Evolutionary conservation across 2,329 filamentous ascomycete genomes (phyloP).

Genomic region (Fonsecaea erecta): DNA sequence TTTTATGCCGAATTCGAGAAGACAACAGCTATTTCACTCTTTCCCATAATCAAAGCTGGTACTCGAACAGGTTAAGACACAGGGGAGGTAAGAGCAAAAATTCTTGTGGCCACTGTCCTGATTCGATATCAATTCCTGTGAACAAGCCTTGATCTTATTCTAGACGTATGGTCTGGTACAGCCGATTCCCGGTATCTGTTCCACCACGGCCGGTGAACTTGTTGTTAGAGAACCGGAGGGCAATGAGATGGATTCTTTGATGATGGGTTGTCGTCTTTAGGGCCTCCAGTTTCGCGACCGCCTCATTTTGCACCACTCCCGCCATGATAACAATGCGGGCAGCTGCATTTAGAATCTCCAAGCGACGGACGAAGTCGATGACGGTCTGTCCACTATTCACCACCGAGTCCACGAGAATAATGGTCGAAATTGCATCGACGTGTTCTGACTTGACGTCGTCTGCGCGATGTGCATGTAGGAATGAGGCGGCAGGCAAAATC

Average conservation of each 20-base stretch:
- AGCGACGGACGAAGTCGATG: not conserved
- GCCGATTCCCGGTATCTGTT: constrained; percentile 3
- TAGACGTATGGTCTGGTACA: no score
- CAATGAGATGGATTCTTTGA: not conserved
- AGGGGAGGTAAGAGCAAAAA: no score
- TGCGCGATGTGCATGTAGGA: constrained; percentile 37
- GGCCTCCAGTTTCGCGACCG: not conserved
- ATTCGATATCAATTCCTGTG: no score
- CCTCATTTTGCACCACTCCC: constrained; percentile 1
- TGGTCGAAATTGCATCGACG: not conserved
- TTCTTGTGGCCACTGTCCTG: no score
- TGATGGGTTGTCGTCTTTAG: not conserved
- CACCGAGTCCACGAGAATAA: constrained; percentile 3
- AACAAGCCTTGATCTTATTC: no score
- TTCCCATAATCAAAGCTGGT: no score
- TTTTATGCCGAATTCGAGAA: no score
- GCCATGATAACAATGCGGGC: not conserved
- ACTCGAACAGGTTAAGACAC: no score
- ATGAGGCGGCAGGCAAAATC: constrained; percentile 57
- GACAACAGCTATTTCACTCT: no score
- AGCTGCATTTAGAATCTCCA: not conserved
- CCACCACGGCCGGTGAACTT: constrained; percentile 7
- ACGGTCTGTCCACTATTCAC: constrained; percentile 1
- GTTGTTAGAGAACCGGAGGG: constrained; percentile 41
- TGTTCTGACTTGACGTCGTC: not conserved